Percentiles rank a stretch among this genome's conserved stretches.
Evolutionary conservation across 2,329 filamentous ascomycete genomes (phyloP).

Genomic region (Elsinoe perseae): DNA sequence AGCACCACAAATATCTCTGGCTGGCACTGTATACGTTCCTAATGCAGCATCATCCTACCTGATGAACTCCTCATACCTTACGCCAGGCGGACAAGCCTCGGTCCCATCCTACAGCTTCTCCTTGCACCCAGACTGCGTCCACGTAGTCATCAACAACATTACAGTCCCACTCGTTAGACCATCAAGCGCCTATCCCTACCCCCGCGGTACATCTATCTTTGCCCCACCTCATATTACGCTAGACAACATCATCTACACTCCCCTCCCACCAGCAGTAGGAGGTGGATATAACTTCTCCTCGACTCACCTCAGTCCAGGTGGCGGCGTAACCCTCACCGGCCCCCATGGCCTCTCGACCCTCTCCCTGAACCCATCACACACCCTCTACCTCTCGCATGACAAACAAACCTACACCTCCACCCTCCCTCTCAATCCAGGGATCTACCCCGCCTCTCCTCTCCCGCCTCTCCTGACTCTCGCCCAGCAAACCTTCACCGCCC

Average conservation of each 20-base stretch:
- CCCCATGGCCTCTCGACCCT: slow-evolving; percentile 28
- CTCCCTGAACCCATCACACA: slow-evolving; percentile 21
- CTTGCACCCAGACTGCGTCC: slow-evolving; percentile 20
- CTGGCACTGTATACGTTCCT: slow-evolving; percentile 25
- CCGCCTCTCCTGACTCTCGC: slow-evolving; percentile 29
- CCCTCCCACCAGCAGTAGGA: slow-evolving; percentile 18
- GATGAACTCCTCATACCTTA: slow-evolving; percentile 22
- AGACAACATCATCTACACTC: neutral
- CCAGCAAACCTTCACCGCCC: slow-evolving; percentile 25
- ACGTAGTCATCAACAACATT: slow-evolving; percentile 25
- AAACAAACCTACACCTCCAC: slow-evolving; percentile 27
- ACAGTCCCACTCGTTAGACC: slow-evolving; percentile 19
- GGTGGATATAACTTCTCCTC: slow-evolving; percentile 26
- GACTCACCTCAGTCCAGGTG: slow-evolving; percentile 25
- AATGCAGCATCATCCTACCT: slow-evolving; percentile 30
- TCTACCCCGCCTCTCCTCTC: slow-evolving; percentile 21
- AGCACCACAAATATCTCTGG: slow-evolving; percentile 27
- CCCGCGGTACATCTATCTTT: neutral
- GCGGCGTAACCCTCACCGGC: slow-evolving; percentile 22
- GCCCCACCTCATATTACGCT: slow-evolving; percentile 5
- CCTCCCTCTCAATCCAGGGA: slow-evolving; percentile 22
- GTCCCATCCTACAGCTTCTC: slow-evolving; percentile 24
- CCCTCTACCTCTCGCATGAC: slow-evolving; percentile 32
- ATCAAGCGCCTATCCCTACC: slow-evolving; percentile 21
- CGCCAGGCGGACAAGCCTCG: slow-evolving; percentile 23